Evolutionary conservation across 169 alveolate species (phyloP).

Genomic region (Plasmodium inui): DNA sequence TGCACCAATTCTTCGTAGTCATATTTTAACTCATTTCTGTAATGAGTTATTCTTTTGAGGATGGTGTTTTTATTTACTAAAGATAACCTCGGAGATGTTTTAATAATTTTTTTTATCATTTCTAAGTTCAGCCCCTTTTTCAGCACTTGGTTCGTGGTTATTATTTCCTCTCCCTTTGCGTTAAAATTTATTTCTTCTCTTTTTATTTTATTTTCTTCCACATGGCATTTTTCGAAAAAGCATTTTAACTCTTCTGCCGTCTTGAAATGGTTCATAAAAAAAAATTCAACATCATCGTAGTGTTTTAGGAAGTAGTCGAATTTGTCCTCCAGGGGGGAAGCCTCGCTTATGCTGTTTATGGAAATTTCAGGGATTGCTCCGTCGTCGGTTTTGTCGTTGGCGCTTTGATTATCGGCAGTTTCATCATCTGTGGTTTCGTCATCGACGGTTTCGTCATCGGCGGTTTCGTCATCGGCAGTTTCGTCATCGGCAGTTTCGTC

Average conservation of each 20-base stretch:
- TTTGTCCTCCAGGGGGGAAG: constrained; percentile 11
- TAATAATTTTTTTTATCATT: constrained; percentile 67
- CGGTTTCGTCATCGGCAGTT: too few relatives aligned
- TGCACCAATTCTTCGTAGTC: constrained; percentile 33
- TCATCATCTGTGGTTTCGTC: neutral
- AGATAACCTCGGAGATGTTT: constrained; percentile 64
- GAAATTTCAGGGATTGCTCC: neutral
- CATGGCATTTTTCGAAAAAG: constrained; percentile 34
- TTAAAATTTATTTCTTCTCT: constrained; percentile 56
- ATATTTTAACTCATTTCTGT: constrained; percentile 54
- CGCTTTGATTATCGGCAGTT: neutral
- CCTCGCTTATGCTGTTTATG: neutral
- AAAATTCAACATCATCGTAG: constrained; percentile 46
- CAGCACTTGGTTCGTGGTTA: constrained; percentile 32
- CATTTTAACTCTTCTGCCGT: constrained; percentile 27
- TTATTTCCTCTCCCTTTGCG: constrained; percentile 13
- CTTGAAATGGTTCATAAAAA: constrained; percentile 37
- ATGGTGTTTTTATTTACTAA: constrained; percentile 51
- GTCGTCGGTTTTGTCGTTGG: neutral
- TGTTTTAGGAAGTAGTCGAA: constrained; percentile 18
- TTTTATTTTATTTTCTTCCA: constrained; percentile 22
- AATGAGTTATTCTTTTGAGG: constrained; percentile 56
- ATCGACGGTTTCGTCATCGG: neutral
- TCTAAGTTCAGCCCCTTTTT: constrained; percentile 44
- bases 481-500: too few relatives aligned